Percentiles rank a stretch among this genome's conserved stretches.
Evolutionary conservation across 2,329 filamentous ascomycete species (phyloP).

Genomic region (Diaporthe sp.): DNA sequence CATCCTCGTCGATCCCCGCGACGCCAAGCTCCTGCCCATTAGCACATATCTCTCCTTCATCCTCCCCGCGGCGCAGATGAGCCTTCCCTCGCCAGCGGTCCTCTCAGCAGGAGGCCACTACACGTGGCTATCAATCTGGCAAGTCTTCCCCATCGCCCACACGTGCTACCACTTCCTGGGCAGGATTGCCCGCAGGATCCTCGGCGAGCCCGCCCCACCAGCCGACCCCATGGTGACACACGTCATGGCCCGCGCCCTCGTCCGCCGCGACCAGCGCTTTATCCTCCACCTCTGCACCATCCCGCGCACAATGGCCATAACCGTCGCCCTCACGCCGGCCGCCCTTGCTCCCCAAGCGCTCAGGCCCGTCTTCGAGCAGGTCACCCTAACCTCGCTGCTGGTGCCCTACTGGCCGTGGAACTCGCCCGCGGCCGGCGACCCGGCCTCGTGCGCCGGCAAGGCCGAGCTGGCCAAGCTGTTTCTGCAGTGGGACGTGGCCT

Average conservation of each 20-base stretch:
- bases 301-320: slow-evolving; percentile 56
- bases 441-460: slow-evolving; percentile 52
- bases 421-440: slow-evolving; percentile 55
- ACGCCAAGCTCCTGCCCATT: slow-evolving; percentile 52
- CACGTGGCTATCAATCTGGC: slow-evolving; percentile 63
- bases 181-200: accelerated
- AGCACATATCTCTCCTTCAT: slow-evolving; percentile 59
- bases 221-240: accelerated
- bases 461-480: slow-evolving; percentile 59
- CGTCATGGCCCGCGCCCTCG: background rate
- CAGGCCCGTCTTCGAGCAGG: slow-evolving; percentile 34
- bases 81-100: slow-evolving; percentile 55
- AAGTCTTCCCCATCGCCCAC: slow-evolving; percentile 63
- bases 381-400: slow-evolving; percentile 50
- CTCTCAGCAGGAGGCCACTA: slow-evolving; percentile 60
- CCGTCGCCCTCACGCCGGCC: slow-evolving; percentile 56
- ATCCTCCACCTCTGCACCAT: slow-evolving; percentile 53
- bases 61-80: slow-evolving; percentile 59
- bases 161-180: slow-evolving; percentile 52
- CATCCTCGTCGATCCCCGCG: slow-evolving; percentile 12
- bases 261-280: background rate
- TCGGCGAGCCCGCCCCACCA: slow-evolving; percentile 1
- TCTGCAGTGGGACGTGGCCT: slow-evolving; percentile 63
- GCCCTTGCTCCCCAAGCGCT: slow-evolving; percentile 52
- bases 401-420: slow-evolving; percentile 50